Conservation (phyloP, 331 rosid species). For the Acacia concinna region DNA sequence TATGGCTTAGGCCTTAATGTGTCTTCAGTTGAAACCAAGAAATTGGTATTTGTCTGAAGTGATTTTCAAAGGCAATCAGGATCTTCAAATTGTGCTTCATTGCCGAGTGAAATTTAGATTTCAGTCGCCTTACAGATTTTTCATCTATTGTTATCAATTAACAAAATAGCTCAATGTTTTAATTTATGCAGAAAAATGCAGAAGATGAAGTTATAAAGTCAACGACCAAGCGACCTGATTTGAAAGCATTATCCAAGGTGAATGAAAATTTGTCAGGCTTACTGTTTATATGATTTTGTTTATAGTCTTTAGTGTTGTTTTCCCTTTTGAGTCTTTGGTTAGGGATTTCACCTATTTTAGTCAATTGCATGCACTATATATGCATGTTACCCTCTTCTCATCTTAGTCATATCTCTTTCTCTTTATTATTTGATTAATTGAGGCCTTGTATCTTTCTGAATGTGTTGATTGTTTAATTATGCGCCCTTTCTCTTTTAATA, state of each 20-base stretch:
- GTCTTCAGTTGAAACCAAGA: neutral
- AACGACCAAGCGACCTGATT: slow-evolving; percentile 75
- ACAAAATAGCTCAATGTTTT: neutral
- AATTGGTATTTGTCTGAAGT: neutral
- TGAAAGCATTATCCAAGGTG: slow-evolving; percentile 84
- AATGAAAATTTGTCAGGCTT: slow-evolving; percentile 28
- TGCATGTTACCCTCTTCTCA: neutral
- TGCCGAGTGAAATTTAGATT: neutral
- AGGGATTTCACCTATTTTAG: neutral
- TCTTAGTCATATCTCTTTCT: neutral
- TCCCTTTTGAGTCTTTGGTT: neutral
- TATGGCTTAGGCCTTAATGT: neutral
- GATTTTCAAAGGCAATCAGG: slow-evolving; percentile 18
- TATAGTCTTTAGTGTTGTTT: neutral
- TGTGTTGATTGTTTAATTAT: neutral
- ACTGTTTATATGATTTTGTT: neutral
- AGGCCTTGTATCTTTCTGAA: neutral
- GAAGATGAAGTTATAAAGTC: slow-evolving; percentile 36
- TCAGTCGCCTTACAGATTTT: neutral
- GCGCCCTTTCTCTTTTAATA: neutral
- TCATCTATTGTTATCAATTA: neutral
- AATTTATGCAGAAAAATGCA: slow-evolving; percentile 40
- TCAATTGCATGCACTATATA: neutral
- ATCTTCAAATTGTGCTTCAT: neutral
- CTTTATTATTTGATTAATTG: neutral